Evolutionary conservation across 768 basidiomycete species (phyloP).

Genomic region (Hygrophoropsis aurantiaca): DNA sequence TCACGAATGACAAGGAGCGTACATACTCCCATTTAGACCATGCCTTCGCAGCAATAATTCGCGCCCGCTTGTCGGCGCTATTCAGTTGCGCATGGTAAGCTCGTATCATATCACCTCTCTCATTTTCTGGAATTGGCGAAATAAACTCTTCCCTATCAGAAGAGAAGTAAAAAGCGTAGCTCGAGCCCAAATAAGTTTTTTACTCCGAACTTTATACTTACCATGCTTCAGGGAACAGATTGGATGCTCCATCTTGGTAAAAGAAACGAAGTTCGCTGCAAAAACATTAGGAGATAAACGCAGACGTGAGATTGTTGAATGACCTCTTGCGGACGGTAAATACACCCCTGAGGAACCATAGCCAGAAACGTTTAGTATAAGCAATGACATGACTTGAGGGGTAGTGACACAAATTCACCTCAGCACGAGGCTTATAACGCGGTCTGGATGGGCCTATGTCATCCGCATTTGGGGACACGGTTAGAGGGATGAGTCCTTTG

Average conservation of each 20-base stretch:
- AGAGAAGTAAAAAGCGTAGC: constrained; percentile 1
- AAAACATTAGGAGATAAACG: background rate
- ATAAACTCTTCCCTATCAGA: constrained; percentile 85
- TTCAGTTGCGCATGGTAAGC: constrained; percentile 85
- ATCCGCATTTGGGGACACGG: background rate
- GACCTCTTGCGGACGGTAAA: constrained; percentile 83
- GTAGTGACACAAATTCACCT: too few species aligned
- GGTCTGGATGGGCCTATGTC: constrained; percentile 71
- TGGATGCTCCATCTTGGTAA: constrained; percentile 83
- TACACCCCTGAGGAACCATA: constrained; percentile 73
- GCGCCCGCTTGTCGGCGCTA: constrained; percentile 63
- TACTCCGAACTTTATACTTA: constrained; percentile 21
- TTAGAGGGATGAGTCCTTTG: too few species aligned
- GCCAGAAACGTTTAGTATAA: too few species aligned
- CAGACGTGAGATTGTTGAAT: background rate
- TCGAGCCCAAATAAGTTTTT: background rate
- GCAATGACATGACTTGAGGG: too few species aligned
- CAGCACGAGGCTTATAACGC: constrained; percentile 78
- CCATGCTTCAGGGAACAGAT: constrained; percentile 90
- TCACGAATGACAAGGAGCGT: background rate
- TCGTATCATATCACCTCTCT: constrained; percentile 75
- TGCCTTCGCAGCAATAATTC: constrained; percentile 72
- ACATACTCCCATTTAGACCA: constrained; percentile 93
- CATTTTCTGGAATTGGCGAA: constrained; percentile 74
- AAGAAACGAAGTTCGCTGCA: constrained; percentile 84